Percentiles rank a stretch among this genome's conserved stretches.
These are phyloP conservation scores for Acanthamoeba triangularis DNA, from an alignment of 208 protist genomes.

Conservation along the genomic window DNA sequence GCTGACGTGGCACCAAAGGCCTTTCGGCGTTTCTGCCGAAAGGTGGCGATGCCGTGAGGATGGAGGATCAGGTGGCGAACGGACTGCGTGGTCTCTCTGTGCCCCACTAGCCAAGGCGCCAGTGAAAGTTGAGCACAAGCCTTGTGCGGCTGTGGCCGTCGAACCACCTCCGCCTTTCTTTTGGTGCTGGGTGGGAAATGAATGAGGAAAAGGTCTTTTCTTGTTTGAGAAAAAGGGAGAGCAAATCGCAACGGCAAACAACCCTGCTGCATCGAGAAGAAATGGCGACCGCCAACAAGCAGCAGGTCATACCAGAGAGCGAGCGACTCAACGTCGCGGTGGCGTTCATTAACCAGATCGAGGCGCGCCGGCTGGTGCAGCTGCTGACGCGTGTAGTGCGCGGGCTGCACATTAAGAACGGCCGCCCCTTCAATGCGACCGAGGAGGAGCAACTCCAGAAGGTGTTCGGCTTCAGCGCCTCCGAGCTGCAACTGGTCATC, in stretches of 20 bases:
- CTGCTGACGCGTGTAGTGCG: neutral
- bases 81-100: no score
- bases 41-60: no score
- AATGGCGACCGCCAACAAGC: neutral
- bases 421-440: constrained; percentile 65
- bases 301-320: constrained; percentile 10
- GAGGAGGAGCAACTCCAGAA: constrained; percentile 82
- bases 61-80: no score
- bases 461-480: constrained; percentile 77
- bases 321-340: neutral
- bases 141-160: no score
- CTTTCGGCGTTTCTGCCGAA: no score
- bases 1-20: no score
- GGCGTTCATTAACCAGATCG: neutral
- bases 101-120: no score
- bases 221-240: neutral
- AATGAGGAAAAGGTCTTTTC: neutral
- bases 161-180: no score
- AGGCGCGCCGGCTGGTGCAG: neutral
- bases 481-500: constrained; percentile 77
- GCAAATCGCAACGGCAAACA: neutral
- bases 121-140: no score
- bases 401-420: constrained; percentile 33
- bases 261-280: neutral
- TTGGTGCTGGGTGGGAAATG: no score